phyloP scores from a whole-genome alignment of 2,329 filamentous ascomycete genomes.

The Aureobasidium lini region DNA sequence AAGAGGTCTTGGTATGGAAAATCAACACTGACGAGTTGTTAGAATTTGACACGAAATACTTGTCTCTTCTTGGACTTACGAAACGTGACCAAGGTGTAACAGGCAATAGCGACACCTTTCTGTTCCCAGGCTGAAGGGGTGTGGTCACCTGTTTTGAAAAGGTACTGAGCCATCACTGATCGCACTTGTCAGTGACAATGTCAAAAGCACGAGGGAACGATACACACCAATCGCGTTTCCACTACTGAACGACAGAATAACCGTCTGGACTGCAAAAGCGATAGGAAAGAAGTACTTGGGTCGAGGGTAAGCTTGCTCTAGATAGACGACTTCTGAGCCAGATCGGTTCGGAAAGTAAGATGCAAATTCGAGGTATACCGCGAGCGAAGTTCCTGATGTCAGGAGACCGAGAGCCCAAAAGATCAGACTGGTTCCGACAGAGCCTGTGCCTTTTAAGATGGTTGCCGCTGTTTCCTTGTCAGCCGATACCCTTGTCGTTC shows the following conservation, averaged over 20 bases:
- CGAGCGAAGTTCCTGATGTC: slow-evolving; percentile 44
- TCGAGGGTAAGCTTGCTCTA: slow-evolving; percentile 60
- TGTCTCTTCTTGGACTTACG: slow-evolving; percentile 33
- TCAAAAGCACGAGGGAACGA: not conserved
- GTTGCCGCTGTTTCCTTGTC: slow-evolving; percentile 39
- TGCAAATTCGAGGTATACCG: slow-evolving; percentile 56
- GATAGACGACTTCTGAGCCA: slow-evolving; percentile 59
- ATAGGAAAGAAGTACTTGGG: slow-evolving; percentile 58
- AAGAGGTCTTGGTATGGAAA: slow-evolving; percentile 51
- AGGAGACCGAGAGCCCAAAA: slow-evolving; percentile 36
- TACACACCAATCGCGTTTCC: slow-evolving; percentile 51
- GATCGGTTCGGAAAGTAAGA: slow-evolving; percentile 60
- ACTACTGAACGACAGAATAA: slow-evolving; percentile 58
- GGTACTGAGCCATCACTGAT: slow-evolving; percentile 52
- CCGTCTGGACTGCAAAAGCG: slow-evolving; percentile 56
- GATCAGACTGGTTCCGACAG: slow-evolving; percentile 54
- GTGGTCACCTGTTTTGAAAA: slow-evolving; percentile 50
- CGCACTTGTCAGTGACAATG: slow-evolving; percentile 16
- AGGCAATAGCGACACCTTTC: slow-evolving; percentile 59
- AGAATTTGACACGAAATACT: not conserved
- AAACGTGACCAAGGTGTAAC: slow-evolving; percentile 52
- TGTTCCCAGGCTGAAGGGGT: slow-evolving; percentile 53
- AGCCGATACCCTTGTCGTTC: not conserved
- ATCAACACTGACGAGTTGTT: slow-evolving; percentile 31
- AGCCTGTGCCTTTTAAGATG: slow-evolving; percentile 54